Percentiles rank a stretch among this genome's conserved stretches.
These are phyloP conservation scores for Loxodes magnus DNA, from an alignment of 73 alveolate genomes.

Conservation along the genomic window DNA sequence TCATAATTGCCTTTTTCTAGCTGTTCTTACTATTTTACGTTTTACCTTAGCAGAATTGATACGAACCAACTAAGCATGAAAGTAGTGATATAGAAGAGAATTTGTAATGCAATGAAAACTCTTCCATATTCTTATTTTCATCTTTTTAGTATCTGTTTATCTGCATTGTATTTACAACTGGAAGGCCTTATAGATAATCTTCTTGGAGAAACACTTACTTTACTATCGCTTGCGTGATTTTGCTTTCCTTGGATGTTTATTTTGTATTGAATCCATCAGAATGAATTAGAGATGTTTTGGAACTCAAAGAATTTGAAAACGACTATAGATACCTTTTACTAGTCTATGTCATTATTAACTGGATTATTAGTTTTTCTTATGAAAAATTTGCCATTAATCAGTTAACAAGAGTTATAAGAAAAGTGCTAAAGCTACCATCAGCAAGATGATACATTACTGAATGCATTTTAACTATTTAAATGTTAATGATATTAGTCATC, in stretches of 20 bases:
- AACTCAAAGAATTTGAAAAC: background rate
- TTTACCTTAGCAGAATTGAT: constrained; percentile 8
- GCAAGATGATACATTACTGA: too few species aligned
- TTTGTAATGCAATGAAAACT: constrained; percentile 58
- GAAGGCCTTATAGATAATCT: constrained; percentile 89
- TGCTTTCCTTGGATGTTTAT: background rate
- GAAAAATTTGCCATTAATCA: too few species aligned
- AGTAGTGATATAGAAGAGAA: constrained; percentile 10
- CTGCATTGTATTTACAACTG: constrained; percentile 72
- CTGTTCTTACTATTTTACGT: constrained; percentile 19
- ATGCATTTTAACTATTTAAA: too few species aligned
- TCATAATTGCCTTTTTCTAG: constrained; percentile 10
- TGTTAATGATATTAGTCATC: too few species aligned
- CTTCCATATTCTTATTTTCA: constrained; percentile 63
- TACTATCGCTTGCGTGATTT: constrained; percentile 9
- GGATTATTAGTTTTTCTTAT: background rate
- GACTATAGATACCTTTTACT: background rate
- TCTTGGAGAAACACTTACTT: constrained; percentile 62
- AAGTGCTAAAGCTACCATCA: too few species aligned
- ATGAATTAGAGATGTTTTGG: background rate
- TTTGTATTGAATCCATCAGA: background rate
- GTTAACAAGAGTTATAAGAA: too few species aligned
- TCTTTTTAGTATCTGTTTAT: constrained; percentile 62
- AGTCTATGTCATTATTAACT: background rate
- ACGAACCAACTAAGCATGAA: constrained; percentile 9